phyloP scores from a whole-genome alignment of 352 stramenopile species.

The Pythium dissotocum region DNA sequence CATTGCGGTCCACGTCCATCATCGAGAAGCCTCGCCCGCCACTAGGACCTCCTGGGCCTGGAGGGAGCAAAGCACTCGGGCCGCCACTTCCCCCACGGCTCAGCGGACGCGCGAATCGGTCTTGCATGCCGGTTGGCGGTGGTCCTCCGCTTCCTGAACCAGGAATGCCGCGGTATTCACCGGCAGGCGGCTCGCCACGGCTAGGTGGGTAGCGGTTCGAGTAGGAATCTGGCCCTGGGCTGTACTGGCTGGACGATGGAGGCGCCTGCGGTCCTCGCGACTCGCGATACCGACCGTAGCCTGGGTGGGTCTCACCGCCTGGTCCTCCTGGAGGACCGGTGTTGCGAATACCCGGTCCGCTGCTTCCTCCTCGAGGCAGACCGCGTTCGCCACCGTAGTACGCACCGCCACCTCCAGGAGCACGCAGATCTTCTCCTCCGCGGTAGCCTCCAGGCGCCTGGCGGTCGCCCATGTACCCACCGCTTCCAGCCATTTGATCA shows the following conservation, averaged over 20 bases:
- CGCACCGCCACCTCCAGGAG: conserved; percentile 11
- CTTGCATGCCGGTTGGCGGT: conserved; percentile 1
- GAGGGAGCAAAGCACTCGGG: background rate
- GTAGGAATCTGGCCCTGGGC: conserved; percentile 26
- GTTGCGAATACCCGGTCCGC: conserved; percentile 1
- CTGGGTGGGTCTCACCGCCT: conserved; percentile 2
- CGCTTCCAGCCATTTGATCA: conserved; percentile 18
- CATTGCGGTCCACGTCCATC: conserved; percentile 63
- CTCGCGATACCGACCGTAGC: conserved; percentile 26
- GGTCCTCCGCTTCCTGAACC: conserved; percentile 4
- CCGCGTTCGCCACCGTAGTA: conserved; percentile 26
- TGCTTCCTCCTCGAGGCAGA: conserved; percentile 8
- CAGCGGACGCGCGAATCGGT: conserved; percentile 25
- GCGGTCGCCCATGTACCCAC: conserved; percentile 20
- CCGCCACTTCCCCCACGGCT: conserved; percentile 16
- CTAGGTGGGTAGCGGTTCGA: conserved; percentile 24
- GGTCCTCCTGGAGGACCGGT: conserved; percentile 8
- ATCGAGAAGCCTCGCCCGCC: conserved; percentile 54
- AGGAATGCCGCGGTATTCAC: conserved; percentile 10
- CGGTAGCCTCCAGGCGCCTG: conserved; percentile 12
- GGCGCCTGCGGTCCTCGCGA: conserved; percentile 8
- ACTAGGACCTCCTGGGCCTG: conserved; percentile 6
- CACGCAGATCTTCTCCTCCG: conserved; percentile 12
- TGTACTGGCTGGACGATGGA: conserved; percentile 18
- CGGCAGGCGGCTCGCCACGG: conserved; percentile 3